phyloP scores from a whole-genome alignment of 257 asterid species.

The Voacanga thouarsii region DNA sequence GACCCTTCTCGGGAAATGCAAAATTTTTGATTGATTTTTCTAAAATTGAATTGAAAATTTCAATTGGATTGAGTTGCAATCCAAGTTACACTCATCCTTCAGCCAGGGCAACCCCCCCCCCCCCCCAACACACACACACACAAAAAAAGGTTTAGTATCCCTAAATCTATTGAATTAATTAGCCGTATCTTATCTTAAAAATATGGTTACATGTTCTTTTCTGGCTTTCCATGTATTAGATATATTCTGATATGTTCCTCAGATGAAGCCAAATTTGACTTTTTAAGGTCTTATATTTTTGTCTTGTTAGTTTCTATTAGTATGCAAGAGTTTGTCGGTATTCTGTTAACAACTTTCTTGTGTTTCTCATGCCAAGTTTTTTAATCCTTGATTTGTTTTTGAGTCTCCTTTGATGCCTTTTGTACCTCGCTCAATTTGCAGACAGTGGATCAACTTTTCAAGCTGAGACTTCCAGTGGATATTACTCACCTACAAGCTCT shows the following conservation, averaged over 20 bases:
- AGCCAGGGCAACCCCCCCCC: too few relatives aligned
- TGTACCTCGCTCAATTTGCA: slow-evolving; percentile 46
- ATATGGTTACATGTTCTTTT: not conserved
- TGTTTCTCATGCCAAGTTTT: not conserved
- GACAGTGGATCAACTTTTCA: slow-evolving; percentile 94
- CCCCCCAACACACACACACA: too few relatives aligned
- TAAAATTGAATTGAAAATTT: too few relatives aligned
- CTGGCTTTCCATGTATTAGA: not conserved
- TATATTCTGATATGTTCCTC: not conserved
- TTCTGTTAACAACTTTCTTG: not conserved
- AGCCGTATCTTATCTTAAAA: too few relatives aligned
- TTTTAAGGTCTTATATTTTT: not conserved
- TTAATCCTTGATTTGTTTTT: slow-evolving; percentile 8
- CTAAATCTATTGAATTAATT: too few relatives aligned
- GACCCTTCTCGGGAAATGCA: too few relatives aligned
- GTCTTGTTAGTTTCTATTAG: not conserved
- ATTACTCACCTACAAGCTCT: slow-evolving; percentile 97
- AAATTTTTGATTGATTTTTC: too few relatives aligned
- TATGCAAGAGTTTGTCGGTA: not conserved
- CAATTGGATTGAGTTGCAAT: too few relatives aligned
- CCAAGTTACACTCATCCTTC: too few relatives aligned
- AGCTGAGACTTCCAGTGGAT: slow-evolving; percentile 84
- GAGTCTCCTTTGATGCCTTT: slow-evolving; percentile 21
- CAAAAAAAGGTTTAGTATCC: too few relatives aligned
- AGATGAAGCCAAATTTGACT: not conserved